A percentile compares a stretch with the other conserved stretches of the same genome.
phyloP scores from a whole-genome alignment of 202 grass and related monocot genomes.

The Schoenoplectus tabernaemontani region DNA sequence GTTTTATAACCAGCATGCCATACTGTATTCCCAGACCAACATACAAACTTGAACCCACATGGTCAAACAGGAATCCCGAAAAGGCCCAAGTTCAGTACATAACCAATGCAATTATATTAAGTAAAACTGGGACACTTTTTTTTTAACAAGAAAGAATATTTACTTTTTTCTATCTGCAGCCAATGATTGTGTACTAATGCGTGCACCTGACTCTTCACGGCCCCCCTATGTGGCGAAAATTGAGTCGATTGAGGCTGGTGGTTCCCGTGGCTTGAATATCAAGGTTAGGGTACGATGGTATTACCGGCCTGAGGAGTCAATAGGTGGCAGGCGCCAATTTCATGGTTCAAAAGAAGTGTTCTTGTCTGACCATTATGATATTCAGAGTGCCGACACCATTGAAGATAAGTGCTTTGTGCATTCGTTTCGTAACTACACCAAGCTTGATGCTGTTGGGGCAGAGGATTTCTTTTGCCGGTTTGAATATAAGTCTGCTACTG shows the following conservation, averaged over 20 bases:
- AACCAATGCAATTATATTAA: too few relatives aligned
- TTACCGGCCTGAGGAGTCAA: constrained; percentile 84
- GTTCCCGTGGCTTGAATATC: constrained; percentile 59
- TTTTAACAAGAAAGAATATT: neutral
- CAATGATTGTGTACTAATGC: constrained; percentile 84
- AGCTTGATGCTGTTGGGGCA: constrained; percentile 78
- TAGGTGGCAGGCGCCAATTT: constrained; percentile 75
- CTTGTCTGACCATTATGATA: constrained; percentile 85
- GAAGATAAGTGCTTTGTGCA: constrained; percentile 88
- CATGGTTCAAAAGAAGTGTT: constrained; percentile 92
- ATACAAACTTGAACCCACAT: too few relatives aligned
- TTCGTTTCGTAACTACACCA: constrained; percentile 85
- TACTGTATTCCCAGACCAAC: too few relatives aligned
- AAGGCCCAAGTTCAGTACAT: too few relatives aligned
- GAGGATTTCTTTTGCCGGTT: constrained; percentile 98
- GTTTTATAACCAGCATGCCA: neutral
- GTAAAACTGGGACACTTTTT: neutral
- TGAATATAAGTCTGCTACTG: constrained; percentile 88
- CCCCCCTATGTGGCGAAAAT: constrained; percentile 75
- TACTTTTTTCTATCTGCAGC: constrained; percentile 34
- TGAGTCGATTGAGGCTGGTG: constrained; percentile 63
- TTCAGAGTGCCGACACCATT: constrained; percentile 87
- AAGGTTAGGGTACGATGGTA: constrained; percentile 95
- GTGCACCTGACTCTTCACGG: constrained; percentile 52
- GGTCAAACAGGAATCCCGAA: too few relatives aligned